Evolutionary conservation across 345 rosid genomes (phyloP).

Genomic region (Cardiospermum halicacabum): DNA sequence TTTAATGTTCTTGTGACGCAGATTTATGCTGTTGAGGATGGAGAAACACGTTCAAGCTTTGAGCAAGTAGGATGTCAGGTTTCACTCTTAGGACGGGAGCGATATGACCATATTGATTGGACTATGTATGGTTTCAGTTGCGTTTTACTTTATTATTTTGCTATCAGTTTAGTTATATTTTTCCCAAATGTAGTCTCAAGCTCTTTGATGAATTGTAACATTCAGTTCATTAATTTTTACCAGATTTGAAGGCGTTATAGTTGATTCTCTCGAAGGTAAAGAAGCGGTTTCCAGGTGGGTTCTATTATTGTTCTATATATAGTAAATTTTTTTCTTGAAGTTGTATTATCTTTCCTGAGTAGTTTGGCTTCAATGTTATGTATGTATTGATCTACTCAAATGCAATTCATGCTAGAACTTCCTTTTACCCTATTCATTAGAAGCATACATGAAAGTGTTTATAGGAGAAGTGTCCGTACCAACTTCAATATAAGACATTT

Average conservation of each 20-base stretch:
- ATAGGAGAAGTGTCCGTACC: not conserved
- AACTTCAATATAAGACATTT: not conserved
- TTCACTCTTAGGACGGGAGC: slow-evolving; percentile 45
- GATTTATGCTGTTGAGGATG: slow-evolving; percentile 62
- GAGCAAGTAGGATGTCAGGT: slow-evolving; percentile 53
- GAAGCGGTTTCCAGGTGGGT: slow-evolving; percentile 73
- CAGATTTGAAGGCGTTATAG: slow-evolving; percentile 90
- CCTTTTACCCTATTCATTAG: not conserved
- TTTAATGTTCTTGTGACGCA: slow-evolving; percentile 23
- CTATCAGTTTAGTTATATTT: not conserved
- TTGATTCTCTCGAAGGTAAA: slow-evolving; percentile 79
- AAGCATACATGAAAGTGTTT: not conserved
- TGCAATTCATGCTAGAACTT: not conserved
- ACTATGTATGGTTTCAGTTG: slow-evolving; percentile 50
- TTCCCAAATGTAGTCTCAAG: not conserved
- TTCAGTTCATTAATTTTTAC: slow-evolving; percentile 17
- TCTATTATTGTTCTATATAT: slow-evolving; percentile 14
- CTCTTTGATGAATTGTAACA: slow-evolving; percentile 20
- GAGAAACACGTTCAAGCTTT: slow-evolving; percentile 56
- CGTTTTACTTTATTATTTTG: slow-evolving; percentile 6
- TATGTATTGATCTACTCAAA: slow-evolving; percentile 10
- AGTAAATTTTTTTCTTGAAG: not conserved
- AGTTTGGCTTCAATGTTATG: slow-evolving; percentile 3
- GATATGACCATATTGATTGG: slow-evolving; percentile 67
- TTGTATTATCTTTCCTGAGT: not conserved